Percentiles rank a stretch among this genome's conserved stretches.
These are phyloP conservation scores for Nepenthes mirabilis DNA, from an alignment of 148 eudicot genomes.

Conservation along the genomic window DNA sequence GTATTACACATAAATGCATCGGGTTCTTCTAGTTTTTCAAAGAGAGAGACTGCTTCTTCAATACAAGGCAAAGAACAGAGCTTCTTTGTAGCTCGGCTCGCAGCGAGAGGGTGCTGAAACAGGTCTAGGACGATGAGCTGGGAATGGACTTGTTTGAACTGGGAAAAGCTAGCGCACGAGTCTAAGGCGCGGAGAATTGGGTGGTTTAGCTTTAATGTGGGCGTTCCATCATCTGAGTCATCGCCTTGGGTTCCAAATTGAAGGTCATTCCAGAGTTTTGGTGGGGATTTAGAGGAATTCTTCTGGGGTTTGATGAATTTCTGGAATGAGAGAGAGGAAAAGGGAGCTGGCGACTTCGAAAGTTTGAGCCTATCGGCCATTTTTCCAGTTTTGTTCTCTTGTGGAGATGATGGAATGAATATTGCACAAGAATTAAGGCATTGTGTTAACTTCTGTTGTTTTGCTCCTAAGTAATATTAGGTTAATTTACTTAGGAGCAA, in stretches of 20 bases:
- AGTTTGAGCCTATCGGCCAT: too few relatives aligned
- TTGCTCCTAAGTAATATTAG: too few relatives aligned
- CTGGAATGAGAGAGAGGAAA: constrained; percentile 22
- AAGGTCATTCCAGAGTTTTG: constrained; percentile 25
- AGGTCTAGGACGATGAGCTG: constrained; percentile 39
- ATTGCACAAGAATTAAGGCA: too few relatives aligned
- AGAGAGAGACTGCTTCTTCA: constrained; percentile 22
- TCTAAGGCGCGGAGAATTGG: constrained; percentile 39
- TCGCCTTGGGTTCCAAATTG: constrained; percentile 1
- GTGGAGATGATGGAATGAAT: too few relatives aligned
- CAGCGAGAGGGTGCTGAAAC: constrained; percentile 34
- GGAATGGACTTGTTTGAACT: constrained; percentile 40
- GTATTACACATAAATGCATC: constrained; percentile 56
- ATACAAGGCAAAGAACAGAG: constrained; percentile 27
- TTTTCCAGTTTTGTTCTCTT: too few relatives aligned
- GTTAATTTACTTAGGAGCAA: too few relatives aligned
- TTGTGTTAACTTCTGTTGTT: too few relatives aligned
- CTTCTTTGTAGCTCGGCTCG: constrained; percentile 38
- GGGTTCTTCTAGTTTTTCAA: constrained; percentile 22
- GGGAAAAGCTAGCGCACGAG: constrained; percentile 13
- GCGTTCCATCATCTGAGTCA: constrained; percentile 1
- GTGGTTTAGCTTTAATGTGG: constrained; percentile 22
- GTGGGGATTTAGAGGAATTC: constrained; percentile 23
- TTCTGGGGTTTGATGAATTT: constrained; percentile 36
- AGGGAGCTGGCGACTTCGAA: constrained; percentile 1